Base-by-base conservation (phyloP, 2,329 filamentous ascomycete genomes). In the Exutisphaerella laricina region DNA sequence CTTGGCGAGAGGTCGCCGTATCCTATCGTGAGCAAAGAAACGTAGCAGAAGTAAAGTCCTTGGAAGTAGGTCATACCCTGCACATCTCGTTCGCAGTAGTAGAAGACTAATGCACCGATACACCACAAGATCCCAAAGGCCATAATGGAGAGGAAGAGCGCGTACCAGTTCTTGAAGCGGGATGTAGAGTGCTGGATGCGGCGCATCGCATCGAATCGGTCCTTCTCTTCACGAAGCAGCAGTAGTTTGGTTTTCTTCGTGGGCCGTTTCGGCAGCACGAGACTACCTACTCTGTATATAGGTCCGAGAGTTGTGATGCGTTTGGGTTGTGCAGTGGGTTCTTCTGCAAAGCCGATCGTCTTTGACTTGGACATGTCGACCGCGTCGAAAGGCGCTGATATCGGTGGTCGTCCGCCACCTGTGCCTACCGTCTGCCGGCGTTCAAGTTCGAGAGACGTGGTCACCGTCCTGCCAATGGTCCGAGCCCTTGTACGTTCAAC, bases 1-100 rank as follows among this genome's bases (percentile, higher is more conserved):
- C 80, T 70, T 0, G 88, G 88, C 1, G 81, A 79, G 4, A 83
- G 64, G 52, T 94, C 88, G 3, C 89, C 89, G 55, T 94, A 95
- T 1, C 89, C 89, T 26, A 95, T 85, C 0, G 89, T 95, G 2
- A 88, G 72, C 17, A 95, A 75, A 2, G 82, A 83, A 23, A 88
- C 80, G 62, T 92, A 96, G 53, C 82, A 81, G 60, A 95, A 94
- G 65, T 95, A 95, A 31, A 96, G 73, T 0, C 81, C 77, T 43
- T 88, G 71, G 54, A 90, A 95, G 59, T 94, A 96, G 1, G 67
- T 73, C 79, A 88, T 66, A 1, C 59, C 54, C 52, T 79, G 76
- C 0, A 71, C 68, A 2, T 72, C 55, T 6, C 66, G 58, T 52
- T 85, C 82, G 1, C 76, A 70, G 22, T 66, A 57, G 71, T 75